Conservation (phyloP, 164 flowering plant genomes). For the Amborella trichopoda region DNA sequence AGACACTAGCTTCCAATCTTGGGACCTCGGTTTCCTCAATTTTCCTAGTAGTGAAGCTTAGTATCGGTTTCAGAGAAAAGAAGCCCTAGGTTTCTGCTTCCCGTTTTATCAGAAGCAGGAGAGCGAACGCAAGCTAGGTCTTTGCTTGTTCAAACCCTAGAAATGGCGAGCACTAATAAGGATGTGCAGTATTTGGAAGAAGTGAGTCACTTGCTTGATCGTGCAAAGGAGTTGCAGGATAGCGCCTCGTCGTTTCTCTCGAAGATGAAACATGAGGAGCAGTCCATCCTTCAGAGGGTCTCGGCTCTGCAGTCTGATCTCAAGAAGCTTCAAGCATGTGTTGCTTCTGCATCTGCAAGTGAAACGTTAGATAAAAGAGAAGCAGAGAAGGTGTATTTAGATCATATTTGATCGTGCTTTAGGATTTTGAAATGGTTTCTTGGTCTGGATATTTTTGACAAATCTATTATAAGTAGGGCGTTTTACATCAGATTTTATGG, state of each 20-base stretch:
- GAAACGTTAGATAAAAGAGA: constrained; percentile 25
- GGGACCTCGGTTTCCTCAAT: no score
- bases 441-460: background rate
- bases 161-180: no score
- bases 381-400: constrained; percentile 64
- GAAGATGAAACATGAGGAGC: constrained; percentile 43
- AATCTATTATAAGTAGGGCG: background rate
- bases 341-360: constrained; percentile 14
- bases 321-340: constrained; percentile 26
- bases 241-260: constrained; percentile 41
- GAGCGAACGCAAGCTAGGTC: no score
- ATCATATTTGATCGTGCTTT: background rate
- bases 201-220: constrained; percentile 50
- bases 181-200: no score
- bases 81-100: no score
- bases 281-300: constrained; percentile 45
- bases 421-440: background rate
- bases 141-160: no score
- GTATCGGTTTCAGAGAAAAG: no score
- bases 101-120: no score
- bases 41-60: no score
- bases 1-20: no score
- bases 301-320: constrained; percentile 38
- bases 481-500: background rate
- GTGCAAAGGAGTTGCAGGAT: constrained; percentile 71